These are phyloP conservation scores for Globisporangium emineosum DNA, from an alignment of 352 stramenopile genomes.

Conservation along the genomic window DNA sequence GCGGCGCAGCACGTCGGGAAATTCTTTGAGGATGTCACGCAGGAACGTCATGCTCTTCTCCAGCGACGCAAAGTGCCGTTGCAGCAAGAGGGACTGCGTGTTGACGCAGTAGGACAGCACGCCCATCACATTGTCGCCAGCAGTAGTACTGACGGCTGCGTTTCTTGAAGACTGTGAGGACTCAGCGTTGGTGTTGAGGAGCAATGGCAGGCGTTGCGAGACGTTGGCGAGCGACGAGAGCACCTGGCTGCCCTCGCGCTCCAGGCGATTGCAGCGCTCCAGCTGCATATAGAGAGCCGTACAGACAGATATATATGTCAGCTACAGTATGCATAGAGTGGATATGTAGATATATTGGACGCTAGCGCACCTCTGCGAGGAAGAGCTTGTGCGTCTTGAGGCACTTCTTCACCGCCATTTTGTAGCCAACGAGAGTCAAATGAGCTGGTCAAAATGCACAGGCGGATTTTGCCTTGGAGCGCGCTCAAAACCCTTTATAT, in stretches of 20 bases:
- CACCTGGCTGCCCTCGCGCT: slow-evolving; percentile 61
- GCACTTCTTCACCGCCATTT: slow-evolving; percentile 58
- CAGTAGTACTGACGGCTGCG: not conserved
- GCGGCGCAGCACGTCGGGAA: slow-evolving; percentile 38
- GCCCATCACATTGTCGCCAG: slow-evolving; percentile 25
- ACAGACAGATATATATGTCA: not conserved
- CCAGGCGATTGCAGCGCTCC: slow-evolving; percentile 44
- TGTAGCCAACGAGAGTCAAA: no score
- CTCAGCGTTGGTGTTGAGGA: slow-evolving; percentile 19
- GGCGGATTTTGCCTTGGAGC: no score
- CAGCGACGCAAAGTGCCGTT: slow-evolving; percentile 64
- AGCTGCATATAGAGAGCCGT: slow-evolving; percentile 23
- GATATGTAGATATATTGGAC: not conserved
- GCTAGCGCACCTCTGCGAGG: slow-evolving; percentile 37
- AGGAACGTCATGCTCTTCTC: slow-evolving; percentile 67
- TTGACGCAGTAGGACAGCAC: slow-evolving; percentile 41
- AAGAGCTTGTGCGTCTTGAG: slow-evolving; percentile 69
- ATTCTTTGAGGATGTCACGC: slow-evolving; percentile 44
- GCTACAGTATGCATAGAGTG: not conserved
- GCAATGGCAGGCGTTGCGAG: slow-evolving; percentile 45
- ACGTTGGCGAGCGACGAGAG: slow-evolving; percentile 72
- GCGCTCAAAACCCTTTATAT: no score
- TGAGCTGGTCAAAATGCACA: no score
- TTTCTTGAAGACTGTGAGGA: not conserved
- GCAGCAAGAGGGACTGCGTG: slow-evolving; percentile 39